Conservation (phyloP, 352 stramenopile species). For the Phytophthora europaea region DNA sequence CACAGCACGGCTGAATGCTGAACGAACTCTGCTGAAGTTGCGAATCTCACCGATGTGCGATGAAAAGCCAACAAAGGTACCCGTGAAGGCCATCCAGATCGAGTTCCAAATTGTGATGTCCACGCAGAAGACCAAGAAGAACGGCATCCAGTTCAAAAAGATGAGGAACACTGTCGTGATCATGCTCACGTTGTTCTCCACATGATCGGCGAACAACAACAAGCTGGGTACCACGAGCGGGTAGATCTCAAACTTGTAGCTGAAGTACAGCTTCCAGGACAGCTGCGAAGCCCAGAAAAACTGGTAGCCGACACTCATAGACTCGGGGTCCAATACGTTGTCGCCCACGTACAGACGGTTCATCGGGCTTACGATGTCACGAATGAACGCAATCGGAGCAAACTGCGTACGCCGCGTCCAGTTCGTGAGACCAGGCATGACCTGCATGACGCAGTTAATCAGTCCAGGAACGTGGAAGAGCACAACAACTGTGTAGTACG, state of each 20-base stretch:
- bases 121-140: conserved; percentile 98
- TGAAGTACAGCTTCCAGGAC: conserved; percentile 98
- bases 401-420: conserved; percentile 83
- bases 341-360: conserved; percentile 98
- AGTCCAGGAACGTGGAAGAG: conserved; percentile 77
- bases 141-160: conserved; percentile 96
- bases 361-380: conserved; percentile 93
- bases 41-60: conserved; percentile 97
- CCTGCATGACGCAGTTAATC: conserved; percentile 81
- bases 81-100: conserved; percentile 97
- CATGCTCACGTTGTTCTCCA: conserved; percentile 89
- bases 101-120: conserved; percentile 99
- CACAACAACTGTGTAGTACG: conserved; percentile 66
- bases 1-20: conserved; percentile 87
- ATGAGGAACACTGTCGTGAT: conserved; percentile 93
- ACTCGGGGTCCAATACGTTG: conserved; percentile 95
- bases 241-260: conserved; percentile 98
- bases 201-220: conserved; percentile 97
- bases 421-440: conserved; percentile 82
- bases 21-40: conserved; percentile 90
- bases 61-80: conserved; percentile 97
- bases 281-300: conserved; percentile 97
- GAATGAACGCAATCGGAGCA: conserved; percentile 69
- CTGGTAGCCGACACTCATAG: conserved; percentile 92
- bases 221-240: conserved; percentile 96